Evolutionary conservation across 208 protist species (phyloP).

Genomic region (Ichthyophonus hoferi): DNA sequence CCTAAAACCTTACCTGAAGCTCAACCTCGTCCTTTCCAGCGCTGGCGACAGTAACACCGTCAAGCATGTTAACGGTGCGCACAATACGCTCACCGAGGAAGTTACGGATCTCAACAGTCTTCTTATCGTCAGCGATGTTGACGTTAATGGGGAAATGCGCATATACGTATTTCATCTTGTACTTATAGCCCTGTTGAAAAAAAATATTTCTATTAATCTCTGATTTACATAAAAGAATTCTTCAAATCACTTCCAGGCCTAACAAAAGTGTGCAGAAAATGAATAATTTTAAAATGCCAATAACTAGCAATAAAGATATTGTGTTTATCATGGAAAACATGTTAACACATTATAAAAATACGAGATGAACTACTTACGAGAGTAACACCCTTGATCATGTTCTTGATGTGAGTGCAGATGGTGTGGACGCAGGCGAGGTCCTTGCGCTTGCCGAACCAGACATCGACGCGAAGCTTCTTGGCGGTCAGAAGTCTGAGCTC

Average conservation of each 20-base stretch:
- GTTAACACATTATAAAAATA: too few species aligned
- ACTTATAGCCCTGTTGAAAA: slow-evolving; percentile 92
- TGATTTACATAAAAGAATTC: too few species aligned
- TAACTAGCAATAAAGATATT: background rate
- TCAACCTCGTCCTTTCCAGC: slow-evolving; percentile 96
- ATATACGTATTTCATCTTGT: slow-evolving; percentile 98
- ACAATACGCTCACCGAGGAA: slow-evolving; percentile 97
- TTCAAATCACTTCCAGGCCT: too few species aligned
- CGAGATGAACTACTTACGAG: slow-evolving; percentile 70
- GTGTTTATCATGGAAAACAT: too few species aligned
- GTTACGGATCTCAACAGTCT: slow-evolving; percentile 94
- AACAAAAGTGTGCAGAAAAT: too few species aligned
- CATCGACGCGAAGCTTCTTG: slow-evolving; percentile 61
- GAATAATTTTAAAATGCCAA: background rate
- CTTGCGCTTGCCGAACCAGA: slow-evolving; percentile 91
- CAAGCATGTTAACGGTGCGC: slow-evolving; percentile 75
- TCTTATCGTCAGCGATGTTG: slow-evolving; percentile 75
- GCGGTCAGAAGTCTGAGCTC: slow-evolving; percentile 52
- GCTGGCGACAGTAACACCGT: slow-evolving; percentile 77
- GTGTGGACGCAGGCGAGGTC: slow-evolving; percentile 89
- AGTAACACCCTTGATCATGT: slow-evolving; percentile 98
- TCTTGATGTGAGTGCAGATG: slow-evolving; percentile 86
- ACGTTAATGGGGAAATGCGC: slow-evolving; percentile 99
- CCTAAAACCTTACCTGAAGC: slow-evolving; percentile 59
- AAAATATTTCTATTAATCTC: too few species aligned